Base-by-base conservation (phyloP, 306 rosid genomes). In the Pterocarpus santalinus region DNA sequence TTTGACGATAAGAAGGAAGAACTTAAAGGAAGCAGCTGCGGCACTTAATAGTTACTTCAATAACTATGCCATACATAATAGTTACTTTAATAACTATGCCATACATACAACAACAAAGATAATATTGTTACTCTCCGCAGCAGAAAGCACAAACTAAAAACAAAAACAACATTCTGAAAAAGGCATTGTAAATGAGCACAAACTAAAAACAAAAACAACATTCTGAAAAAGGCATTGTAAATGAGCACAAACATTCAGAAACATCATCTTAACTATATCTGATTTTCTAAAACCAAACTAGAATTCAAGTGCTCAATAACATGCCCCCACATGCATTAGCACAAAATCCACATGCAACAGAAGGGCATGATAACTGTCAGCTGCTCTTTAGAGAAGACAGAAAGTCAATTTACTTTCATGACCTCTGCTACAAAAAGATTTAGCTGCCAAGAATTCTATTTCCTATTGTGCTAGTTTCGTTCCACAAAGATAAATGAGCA, bases 281-380 rank as follows among this genome's bases (percentile, higher is more conserved):
- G 16, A 72, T 52, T 55, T 66, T 72, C 77, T 57, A 58, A 72
- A 35, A 72, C 72, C 76, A 78, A 65, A 78, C 76, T 75, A 75
- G 7, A 67, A 67, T 60, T 60, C 12, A 57, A 72, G 69, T 30
- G 64, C 47, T 22, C 16, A 72, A 58, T 36, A 39, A 72, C 78
- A 73, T 60, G 58, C 43, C 76, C 69, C 32, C 38, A 52, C 44
- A 62, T 68, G 69, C 47, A 83, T 55, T 13, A 69, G 44, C 77
- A 66, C 38, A 67, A 77, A 81, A 79, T 61, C 77, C 69, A 85
- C 83, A 85, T 56, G 82, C 83, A 80, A 74, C 32, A 71, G 28
- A 49, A 35, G 81, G 75, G 74, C 30, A 61, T 28, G 32, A 60
- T 64, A 30, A 76, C 46, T 75, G 53, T 49, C 64, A 32, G 55